phyloP scores from a whole-genome alignment of 345 rosid species.

The Passiflora organensis region DNA sequence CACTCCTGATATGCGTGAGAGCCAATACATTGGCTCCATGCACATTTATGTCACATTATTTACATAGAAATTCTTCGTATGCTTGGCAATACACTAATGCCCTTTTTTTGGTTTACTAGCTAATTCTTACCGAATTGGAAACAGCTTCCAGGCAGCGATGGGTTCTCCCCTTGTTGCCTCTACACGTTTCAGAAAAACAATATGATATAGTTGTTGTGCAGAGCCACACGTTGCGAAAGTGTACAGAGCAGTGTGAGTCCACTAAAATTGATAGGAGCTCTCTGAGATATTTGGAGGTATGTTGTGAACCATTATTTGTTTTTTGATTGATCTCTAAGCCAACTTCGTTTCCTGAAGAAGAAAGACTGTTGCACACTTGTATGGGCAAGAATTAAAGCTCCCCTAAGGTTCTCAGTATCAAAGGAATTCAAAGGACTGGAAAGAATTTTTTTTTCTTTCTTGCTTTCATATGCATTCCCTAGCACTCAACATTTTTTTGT shows the following conservation, averaged over 20 bases:
- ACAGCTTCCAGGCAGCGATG: constrained; percentile 11
- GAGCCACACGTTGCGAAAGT: not conserved
- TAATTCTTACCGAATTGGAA: constrained; percentile 21
- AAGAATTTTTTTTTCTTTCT: not conserved
- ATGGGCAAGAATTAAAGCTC: constrained; percentile 35
- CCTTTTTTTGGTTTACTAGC: constrained; percentile 55
- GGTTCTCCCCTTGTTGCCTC: constrained; percentile 35
- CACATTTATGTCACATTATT: constrained; percentile 62
- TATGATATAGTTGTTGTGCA: no score
- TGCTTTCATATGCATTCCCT: not conserved
- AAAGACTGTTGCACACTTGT: constrained; percentile 9
- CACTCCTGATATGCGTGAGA: constrained; percentile 61
- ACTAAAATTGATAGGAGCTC: constrained; percentile 2
- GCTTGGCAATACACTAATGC: constrained; percentile 76
- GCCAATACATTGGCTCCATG: constrained; percentile 83
- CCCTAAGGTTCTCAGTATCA: not conserved
- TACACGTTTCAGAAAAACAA: constrained; percentile 38
- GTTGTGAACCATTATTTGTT: constrained; percentile 19
- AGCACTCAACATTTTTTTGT: not conserved
- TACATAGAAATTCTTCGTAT: constrained; percentile 65
- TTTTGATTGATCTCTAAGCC: constrained; percentile 43
- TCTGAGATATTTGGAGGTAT: constrained; percentile 22
- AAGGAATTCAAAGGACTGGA: no score
- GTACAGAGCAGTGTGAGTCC: constrained; percentile 2
- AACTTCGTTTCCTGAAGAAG: constrained; percentile 32